Conservation (phyloP, 768 basidiomycete species). For the Russula lepida region DNA sequence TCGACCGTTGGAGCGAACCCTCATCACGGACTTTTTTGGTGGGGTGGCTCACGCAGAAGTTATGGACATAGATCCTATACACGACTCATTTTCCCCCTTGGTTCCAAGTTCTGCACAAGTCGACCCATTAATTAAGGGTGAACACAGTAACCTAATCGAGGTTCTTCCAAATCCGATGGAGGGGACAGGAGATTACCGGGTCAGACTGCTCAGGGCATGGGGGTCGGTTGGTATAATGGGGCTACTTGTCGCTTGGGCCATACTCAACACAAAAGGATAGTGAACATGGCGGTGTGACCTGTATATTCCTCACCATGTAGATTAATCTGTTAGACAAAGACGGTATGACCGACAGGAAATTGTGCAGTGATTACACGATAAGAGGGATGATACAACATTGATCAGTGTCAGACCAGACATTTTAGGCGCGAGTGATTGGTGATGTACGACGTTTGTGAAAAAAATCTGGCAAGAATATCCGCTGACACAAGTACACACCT, state of each 20-base stretch:
- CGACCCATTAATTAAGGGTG: neutral
- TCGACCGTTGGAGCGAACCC: constrained; percentile 50
- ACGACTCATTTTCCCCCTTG: neutral
- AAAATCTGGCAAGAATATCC: neutral
- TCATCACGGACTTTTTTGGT: constrained; percentile 62
- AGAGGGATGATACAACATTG: constrained; percentile 13
- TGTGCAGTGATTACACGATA: constrained; percentile 3
- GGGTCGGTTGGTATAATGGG: constrained; percentile 16
- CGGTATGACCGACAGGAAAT: neutral
- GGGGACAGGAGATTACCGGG: neutral
- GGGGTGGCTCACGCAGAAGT: constrained; percentile 83
- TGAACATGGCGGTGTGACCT: neutral
- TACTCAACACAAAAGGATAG: constrained; percentile 2
- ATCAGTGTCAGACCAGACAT: neutral
- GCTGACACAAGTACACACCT: neutral
- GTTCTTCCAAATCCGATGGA: neutral
- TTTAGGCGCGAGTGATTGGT: constrained; percentile 6
- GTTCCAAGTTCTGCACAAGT: neutral
- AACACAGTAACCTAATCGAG: neutral
- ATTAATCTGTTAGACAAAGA: constrained; percentile 2
- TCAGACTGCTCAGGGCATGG: constrained; percentile 14
- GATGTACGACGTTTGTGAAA: neutral
- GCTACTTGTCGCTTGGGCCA: constrained; percentile 3
- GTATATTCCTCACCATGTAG: neutral
- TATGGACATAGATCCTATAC: constrained; percentile 7